phyloP scores from a whole-genome alignment of 2,329 filamentous ascomycete species.

The Paracoccidioides brasiliensis region DNA sequence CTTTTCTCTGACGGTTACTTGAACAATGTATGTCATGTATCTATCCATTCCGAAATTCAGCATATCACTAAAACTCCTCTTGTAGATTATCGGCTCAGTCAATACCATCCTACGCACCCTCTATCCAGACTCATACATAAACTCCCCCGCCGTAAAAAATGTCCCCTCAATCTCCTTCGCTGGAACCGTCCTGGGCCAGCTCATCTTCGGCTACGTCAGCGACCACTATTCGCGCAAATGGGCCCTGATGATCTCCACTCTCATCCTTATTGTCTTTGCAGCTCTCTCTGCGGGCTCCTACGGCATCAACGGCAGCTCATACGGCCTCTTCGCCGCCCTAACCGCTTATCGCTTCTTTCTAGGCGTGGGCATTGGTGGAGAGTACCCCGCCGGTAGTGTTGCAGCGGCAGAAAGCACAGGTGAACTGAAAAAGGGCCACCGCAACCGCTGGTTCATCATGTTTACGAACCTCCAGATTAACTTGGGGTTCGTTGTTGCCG shows the following conservation, averaged over 20 bases:
- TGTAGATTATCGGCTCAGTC: slow-evolving; percentile 69
- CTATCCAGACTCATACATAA: slow-evolving; percentile 57
- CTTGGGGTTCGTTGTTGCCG: slow-evolving; percentile 67
- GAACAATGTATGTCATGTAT: slow-evolving; percentile 51
- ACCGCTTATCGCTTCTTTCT: slow-evolving; percentile 77
- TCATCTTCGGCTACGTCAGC: slow-evolving; percentile 31
- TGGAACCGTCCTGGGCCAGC: slow-evolving; percentile 19
- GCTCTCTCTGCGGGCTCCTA: slow-evolving; percentile 67
- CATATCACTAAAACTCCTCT: background rate
- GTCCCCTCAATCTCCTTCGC: slow-evolving; percentile 62
- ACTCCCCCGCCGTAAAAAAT: slow-evolving; percentile 57
- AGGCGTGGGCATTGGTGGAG: slow-evolving; percentile 62
- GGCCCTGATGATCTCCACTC: slow-evolving; percentile 65
- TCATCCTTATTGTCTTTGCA: slow-evolving; percentile 76
- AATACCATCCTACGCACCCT: slow-evolving; percentile 59
- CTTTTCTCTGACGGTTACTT: slow-evolving; percentile 87
- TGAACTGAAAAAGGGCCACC: slow-evolving; percentile 63
- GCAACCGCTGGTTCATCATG: slow-evolving; percentile 85
- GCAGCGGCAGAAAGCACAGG: slow-evolving; percentile 73
- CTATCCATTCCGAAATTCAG: background rate
- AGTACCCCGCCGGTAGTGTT: slow-evolving; percentile 52
- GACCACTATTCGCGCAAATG: slow-evolving; percentile 79
- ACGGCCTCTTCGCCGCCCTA: slow-evolving; percentile 64
- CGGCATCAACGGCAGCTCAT: slow-evolving; percentile 51
- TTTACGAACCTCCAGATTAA: slow-evolving; percentile 87